These are phyloP conservation scores for Colletotrichum cuscutae DNA, from an alignment of 2,329 filamentous ascomycete species.

Conservation along the genomic window DNA sequence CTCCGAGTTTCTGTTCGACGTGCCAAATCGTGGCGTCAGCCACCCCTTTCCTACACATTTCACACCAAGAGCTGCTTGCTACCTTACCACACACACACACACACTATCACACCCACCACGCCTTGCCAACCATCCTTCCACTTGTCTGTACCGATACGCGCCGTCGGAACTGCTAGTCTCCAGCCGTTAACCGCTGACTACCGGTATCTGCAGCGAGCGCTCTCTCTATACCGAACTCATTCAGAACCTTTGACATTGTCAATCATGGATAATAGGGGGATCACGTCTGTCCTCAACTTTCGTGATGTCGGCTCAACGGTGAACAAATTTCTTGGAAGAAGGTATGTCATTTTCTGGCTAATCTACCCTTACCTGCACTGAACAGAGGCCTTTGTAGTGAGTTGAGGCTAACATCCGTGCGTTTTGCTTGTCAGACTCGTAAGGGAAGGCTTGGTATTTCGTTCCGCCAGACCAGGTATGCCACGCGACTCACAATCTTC, in stretches of 20 bases:
- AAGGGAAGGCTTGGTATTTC: slow-evolving; percentile 72
- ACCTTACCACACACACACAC: not conserved
- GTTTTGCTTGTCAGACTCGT: slow-evolving; percentile 52
- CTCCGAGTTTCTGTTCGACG: not conserved
- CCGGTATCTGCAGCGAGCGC: not conserved
- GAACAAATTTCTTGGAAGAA: slow-evolving; percentile 66
- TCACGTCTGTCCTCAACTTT: slow-evolving; percentile 72
- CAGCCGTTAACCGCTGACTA: not conserved
- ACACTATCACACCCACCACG: not conserved
- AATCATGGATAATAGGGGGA: slow-evolving; percentile 23
- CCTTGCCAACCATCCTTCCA: not conserved
- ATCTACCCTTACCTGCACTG: too few relatives aligned
- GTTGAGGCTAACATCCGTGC: not conserved
- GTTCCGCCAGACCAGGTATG: slow-evolving; percentile 72
- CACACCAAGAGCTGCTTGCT: not conserved
- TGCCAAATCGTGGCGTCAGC: slow-evolving; percentile 3
- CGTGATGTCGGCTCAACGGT: slow-evolving; percentile 78
- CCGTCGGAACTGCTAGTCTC: not conserved
- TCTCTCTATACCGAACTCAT: not conserved
- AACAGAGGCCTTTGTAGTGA: not conserved
- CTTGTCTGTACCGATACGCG: not conserved
- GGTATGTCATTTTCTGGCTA: slow-evolving; percentile 51
- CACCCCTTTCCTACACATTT: not conserved
- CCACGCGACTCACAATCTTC: not conserved
- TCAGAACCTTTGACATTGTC: not conserved